Conservation (phyloP, 164 flowering plant genomes). For the Chloranthus sessilifolius region DNA sequence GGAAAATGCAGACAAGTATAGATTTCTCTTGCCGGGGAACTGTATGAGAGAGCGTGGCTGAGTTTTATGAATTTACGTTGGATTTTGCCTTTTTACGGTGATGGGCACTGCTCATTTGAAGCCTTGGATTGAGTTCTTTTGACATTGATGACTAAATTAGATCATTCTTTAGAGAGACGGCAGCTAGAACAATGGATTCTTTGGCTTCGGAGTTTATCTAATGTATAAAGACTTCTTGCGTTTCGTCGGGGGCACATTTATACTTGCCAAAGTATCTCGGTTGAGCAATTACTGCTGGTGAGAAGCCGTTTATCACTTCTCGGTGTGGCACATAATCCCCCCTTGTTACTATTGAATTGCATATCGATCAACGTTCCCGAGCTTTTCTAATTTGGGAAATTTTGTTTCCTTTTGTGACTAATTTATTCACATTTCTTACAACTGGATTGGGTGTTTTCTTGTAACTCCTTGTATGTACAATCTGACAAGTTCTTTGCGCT, state of each 20-base stretch:
- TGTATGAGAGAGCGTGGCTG: constrained; percentile 44
- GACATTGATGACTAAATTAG: constrained; percentile 16
- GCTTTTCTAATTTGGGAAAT: constrained; percentile 21
- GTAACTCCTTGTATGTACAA: constrained; percentile 9
- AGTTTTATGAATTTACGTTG: constrained; percentile 1
- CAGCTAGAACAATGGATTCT: constrained; percentile 9
- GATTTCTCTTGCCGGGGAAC: constrained; percentile 57
- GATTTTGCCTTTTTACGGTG: constrained; percentile 16
- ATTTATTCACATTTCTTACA: constrained; percentile 21
- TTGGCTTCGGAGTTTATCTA: constrained; percentile 9
- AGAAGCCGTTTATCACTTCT: constrained; percentile 13
- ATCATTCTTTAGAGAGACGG: constrained; percentile 19
- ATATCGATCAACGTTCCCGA: constrained; percentile 4
- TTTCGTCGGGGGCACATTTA: constrained; percentile 8
- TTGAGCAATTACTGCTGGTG: constrained; percentile 3
- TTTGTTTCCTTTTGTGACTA: constrained; percentile 26
- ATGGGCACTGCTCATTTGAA: constrained; percentile 19
- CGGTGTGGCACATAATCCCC: constrained; percentile 16
- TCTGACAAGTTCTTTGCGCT: constrained; percentile 1
- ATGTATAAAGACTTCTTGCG: constrained; percentile 25
- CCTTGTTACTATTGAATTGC: constrained; percentile 4
- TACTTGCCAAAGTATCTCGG: no score
- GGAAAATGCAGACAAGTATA: constrained; percentile 45
- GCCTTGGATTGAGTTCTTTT: constrained; percentile 15
- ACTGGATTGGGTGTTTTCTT: not conserved